Base-by-base conservation (phyloP, 257 asterid species). In the Solanum arcanum region DNA sequence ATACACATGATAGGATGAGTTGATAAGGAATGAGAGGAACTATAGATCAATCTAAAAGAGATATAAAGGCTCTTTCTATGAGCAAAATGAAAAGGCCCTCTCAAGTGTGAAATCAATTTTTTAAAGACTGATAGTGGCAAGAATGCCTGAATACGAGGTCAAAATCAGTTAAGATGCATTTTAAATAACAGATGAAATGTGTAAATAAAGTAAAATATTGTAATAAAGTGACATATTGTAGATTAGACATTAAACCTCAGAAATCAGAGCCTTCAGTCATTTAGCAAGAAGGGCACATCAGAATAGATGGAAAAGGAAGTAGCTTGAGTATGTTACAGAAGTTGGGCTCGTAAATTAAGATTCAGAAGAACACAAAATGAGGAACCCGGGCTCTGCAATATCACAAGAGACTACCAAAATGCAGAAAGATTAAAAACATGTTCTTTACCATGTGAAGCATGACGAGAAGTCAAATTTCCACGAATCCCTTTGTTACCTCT, bases 401-500 rank as follows among this genome's bases (percentile, higher is more conserved):
- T 83, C 31, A 33, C 85, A 33, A 20, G 29, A 69, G 59, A 31
- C 84, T 87, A 75, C 83, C 37, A 78, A 78, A 81, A 42, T 41
- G 15, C 70, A 25, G 73, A 70, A 16, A 13, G 15, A 68, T 35
- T 31, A 11, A 7, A 80, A 14, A 47, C 56, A 62, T 35, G 12
- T 20, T 47, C 87, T 87, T 94, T 92, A 94, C 98, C 98, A 86
- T 91, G 90, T 88, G 94, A 91, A 86, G 42, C 83, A 87, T 90
- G 91, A 84, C 95, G 92, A 86, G 96, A 88, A 42, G 93, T 88
- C 88, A 91, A 91, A 89, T 88, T 93, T 86, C 94, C 97, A 64
- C 97, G 95, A 82, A 92, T 91, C 80, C 86, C 96, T 90, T 94
- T 93, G 88, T 88, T 93, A 72, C 94, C 93, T 88, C 95, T 89